Evolutionary conservation across 2,329 filamentous ascomycete genomes (phyloP), one percentile per base, ranked within the genome.

Genomic region (Alternaria ventricosa): DNA sequence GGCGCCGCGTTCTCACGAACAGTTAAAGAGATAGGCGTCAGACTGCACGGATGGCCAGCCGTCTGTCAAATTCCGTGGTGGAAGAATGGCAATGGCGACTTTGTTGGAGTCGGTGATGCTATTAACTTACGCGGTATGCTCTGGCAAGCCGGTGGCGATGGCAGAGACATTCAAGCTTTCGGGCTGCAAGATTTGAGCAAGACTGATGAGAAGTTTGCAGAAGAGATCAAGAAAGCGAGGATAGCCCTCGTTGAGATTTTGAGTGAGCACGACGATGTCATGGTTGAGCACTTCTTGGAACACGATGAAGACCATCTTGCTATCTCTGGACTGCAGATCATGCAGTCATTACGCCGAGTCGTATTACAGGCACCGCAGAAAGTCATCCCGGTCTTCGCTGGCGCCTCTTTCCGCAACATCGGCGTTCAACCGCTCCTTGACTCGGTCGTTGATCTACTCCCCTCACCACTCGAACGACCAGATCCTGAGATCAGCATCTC

Each of bases 11-110:
- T 98, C 82, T 90, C 90, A 25, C 88, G 91, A 57, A 95, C 95
- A 0, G 90, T 98, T 1, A 90, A 91, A 61, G 94, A 98, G 74
- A 90, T 97, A 28, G 94, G 92, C 3, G 85, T 90, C 1, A 88
- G 93, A 57, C 84, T 99, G 20, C 88, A 89, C 63, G 92, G 90
- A 2, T 97, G 92, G 90, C 96, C 96, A 3, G 89, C 96, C 13
- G 89, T 98, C 9, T 97, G 95, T 74, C 94, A 97, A 74, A 94
- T 98, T 66, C 96, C 96, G 0, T 97, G 94, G 93, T 98, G 94
- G 88, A 88, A 92, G 75, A 85, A 83, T 12, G 85, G 85, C 6
- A 90, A 91, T 63, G 92, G 93, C 8, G 86, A 87, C 6, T 91
- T 98, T 71, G 87, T 90, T 23, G 96, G 96, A 25, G 88, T 98